These are phyloP conservation scores for Aspergillus quadricinctus DNA, from an alignment of 2,329 filamentous ascomycete species.

Conservation along the genomic window DNA sequence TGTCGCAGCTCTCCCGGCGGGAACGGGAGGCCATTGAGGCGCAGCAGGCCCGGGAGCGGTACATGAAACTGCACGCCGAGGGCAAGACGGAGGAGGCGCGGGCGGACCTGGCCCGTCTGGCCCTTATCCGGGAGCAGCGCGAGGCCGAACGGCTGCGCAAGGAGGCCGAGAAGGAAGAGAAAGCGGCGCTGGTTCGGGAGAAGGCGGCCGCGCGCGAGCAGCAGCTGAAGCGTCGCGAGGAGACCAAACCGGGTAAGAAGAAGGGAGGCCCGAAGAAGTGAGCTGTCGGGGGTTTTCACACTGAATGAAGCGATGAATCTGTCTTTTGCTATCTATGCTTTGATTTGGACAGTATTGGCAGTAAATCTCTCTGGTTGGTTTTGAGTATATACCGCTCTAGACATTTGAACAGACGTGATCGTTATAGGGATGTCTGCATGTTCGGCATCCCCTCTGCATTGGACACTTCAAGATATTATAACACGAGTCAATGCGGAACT, in stretches of 20 bases:
- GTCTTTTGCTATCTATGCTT: not conserved
- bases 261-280: slow-evolving; percentile 18
- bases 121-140: slow-evolving; percentile 77
- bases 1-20: slow-evolving; percentile 58
- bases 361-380: not conserved
- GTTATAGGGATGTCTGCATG: not conserved
- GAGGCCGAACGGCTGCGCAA: slow-evolving; percentile 79
- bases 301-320: not conserved
- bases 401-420: not conserved
- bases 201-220: slow-evolving; percentile 32
- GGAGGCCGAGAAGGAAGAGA: slow-evolving; percentile 64
- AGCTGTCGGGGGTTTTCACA: not conserved
- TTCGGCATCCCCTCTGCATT: not conserved
- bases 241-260: slow-evolving; percentile 36
- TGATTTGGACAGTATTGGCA: not conserved
- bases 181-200: slow-evolving; percentile 37
- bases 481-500: not conserved
- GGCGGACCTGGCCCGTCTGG: slow-evolving; percentile 79
- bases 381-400: not conserved
- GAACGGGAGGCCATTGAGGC: slow-evolving; percentile 80
- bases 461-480: not conserved
- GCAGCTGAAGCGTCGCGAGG: slow-evolving; percentile 38
- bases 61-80: slow-evolving; percentile 85
- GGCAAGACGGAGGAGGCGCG: slow-evolving; percentile 96
- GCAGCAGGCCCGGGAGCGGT: slow-evolving; percentile 81